Base-by-base conservation (phyloP, 805 yeast species). In the Metschnikowia koreensis region DNA sequence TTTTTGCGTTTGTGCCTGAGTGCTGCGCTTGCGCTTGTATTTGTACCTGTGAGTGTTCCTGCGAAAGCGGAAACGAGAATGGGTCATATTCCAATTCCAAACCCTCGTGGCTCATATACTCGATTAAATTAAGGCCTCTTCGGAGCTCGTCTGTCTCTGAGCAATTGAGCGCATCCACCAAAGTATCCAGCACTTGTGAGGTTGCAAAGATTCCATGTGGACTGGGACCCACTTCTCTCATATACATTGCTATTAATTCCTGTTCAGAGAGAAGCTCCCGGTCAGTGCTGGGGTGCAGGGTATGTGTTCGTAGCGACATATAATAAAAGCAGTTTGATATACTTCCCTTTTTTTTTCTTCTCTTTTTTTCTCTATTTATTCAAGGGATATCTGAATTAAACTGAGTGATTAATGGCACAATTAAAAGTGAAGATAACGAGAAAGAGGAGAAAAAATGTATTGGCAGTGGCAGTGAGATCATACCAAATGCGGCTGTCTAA, bases 171-270 rank as follows among this genome's bases (percentile, higher is more conserved):
- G 45, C 37, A 33, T 48, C 15, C 27, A 17, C 38, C 38, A 48
- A 10, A 3, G 47, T 44, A 41, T 48, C 48, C 52, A 48, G 52
- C 44, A 48, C 48, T 15, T 44, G 52, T 12, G 52, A 28, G 8
- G 52, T 28, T 17, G 48, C 52, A 39, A 39, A 40, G 6, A 39
- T 29, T 1, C 41, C 31, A 10, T 22, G 44, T 7, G 40, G 29
- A 15, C 8, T 13, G 10, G 52, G 48, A 29, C 48, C 41, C 22
- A 36, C 41, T 33, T 48, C 48, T 34, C 38, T 38, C 47, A 48
- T 44, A 31, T 48, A 48, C 38, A 48, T 44, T n/a, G 44, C 44
- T 33, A 48, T 38, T n/a, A 48, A 45, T 28, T 48, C 48, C 11
- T 38, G 38, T 40, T 48, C 52, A 6, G 41, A 17, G 22, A 48